A percentile compares a stretch with the other conserved stretches of the same genome.
Evolutionary conservation across 192 early-diverging fungal species (phyloP).

Genomic region (Backusella westeae): DNA sequence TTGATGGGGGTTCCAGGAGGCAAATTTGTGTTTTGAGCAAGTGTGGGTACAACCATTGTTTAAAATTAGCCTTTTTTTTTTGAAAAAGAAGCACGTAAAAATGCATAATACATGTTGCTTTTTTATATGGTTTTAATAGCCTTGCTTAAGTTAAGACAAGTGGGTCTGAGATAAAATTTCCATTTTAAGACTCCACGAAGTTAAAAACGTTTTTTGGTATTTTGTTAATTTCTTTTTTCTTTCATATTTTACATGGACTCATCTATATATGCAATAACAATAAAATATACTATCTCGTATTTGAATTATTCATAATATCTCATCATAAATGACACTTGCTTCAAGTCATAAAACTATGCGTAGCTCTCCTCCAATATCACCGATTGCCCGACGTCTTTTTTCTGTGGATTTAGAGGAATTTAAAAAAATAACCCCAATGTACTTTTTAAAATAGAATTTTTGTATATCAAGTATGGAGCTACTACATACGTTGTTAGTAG

Average conservation of each 20-base stretch:
- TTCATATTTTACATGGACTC: neutral
- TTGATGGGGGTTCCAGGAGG: constrained; percentile 6
- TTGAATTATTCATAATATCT: neutral
- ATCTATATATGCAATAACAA: neutral
- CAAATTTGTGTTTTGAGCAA: neutral
- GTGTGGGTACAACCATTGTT: constrained; percentile 6
- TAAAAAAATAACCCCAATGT: neutral
- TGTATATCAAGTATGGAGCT: too few species aligned
- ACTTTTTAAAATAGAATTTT: neutral
- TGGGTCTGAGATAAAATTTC: neutral
- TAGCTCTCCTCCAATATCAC: neutral
- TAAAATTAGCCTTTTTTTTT: neutral
- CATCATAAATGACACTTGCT: neutral
- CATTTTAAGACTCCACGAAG: neutral
- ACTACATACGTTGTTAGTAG: too few species aligned
- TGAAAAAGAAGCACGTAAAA: neutral
- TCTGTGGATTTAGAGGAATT: neutral
- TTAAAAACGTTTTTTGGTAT: neutral
- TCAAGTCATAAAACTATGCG: neutral
- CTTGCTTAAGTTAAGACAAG: neutral
- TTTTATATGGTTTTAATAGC: neutral
- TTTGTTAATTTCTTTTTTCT: neutral
- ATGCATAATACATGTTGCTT: neutral
- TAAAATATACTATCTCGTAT: neutral
- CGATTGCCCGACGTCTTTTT: neutral